Evolutionary conservation across 371 early-diverging fungal genomes (phyloP).

Genomic region (Zopfochytrium polystomum): DNA sequence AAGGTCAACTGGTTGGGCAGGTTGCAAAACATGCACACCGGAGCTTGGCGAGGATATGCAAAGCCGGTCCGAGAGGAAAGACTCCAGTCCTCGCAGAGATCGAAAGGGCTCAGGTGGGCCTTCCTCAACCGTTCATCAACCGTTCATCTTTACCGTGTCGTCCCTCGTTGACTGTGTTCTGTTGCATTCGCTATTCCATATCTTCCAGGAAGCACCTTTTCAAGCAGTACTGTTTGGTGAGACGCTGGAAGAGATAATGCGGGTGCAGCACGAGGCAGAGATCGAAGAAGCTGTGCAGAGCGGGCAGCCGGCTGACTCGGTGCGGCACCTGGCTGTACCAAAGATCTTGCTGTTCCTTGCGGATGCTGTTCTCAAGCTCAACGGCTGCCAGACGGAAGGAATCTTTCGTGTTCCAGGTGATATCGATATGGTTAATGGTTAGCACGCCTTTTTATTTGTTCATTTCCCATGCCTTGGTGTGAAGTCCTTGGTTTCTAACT

Average conservation of each 20-base stretch:
- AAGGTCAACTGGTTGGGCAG: slow-evolving; percentile 44
- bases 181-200: too few relatives aligned
- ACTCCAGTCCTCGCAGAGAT: slow-evolving; percentile 74
- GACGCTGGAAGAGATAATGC: too few relatives aligned
- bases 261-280: slow-evolving; percentile 26
- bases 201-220: slow-evolving; percentile 82
- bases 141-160: slow-evolving; percentile 81
- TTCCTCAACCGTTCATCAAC: too few relatives aligned
- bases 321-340: slow-evolving; percentile 72
- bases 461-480: background rate
- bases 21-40: slow-evolving; percentile 60
- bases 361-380: slow-evolving; percentile 66
- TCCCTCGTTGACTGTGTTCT: too few relatives aligned
- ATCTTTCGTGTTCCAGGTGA: slow-evolving; percentile 98
- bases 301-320: too few relatives aligned
- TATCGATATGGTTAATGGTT: slow-evolving; percentile 81
- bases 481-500: too few relatives aligned
- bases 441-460: slow-evolving; percentile 6
- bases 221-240: slow-evolving; percentile 89
- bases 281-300: slow-evolving; percentile 14
- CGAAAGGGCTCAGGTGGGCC: slow-evolving; percentile 77
- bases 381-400: too few relatives aligned
- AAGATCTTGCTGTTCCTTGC: slow-evolving; percentile 79
- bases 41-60: slow-evolving; percentile 67
- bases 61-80: slow-evolving; percentile 77